Base-by-base conservation (phyloP, 768 basidiomycete genomes). In the Mycena polygramma region DNA sequence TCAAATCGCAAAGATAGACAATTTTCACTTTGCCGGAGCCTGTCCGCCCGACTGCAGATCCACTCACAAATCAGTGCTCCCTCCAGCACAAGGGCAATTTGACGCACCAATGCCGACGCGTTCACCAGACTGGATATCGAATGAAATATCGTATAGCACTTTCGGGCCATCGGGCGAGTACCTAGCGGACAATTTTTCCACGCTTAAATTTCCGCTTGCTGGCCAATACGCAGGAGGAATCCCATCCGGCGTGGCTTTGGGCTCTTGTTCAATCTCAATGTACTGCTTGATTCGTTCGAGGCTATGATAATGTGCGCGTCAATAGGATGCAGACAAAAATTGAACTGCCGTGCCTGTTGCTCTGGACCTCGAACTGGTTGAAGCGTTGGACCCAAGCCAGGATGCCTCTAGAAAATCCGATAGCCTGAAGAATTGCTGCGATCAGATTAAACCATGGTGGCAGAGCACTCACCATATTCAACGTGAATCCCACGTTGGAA, bases 201-300 rank as follows among this genome's bases (percentile, higher is more conserved):
- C 81, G 20, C 77, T 73, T 49, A 87, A 77, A 22, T 77, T 74
- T 17, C 87, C 87, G 2, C 83, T 83, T 2, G 86, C 79, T 0
- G 87, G 86, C 87, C 87, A 88, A 48, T 85, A 83, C 0, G 87
- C 86, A 5, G 87, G 85, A 3, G 87, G 87, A 36, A 76, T 75
- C 26, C 82, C 83, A 1, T 69, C 62, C 4, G 68, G 55, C 0
- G 76, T 74, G 2, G 77, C 63, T 54, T 72, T 68, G 5, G 83
- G 80, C 68, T 87, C 85, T 46, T 83, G 81, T 36, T 86, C 85
- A 67, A 86, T 84, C 17, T 77, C 66, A 15, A 87, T 63, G 71
- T 84, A 87, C 22, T 65, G 58, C 14, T 71, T 54, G 11, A 75
- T 60, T 9, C 74, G 71, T 58, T 75, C 74, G 49, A 75, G 48